Percentiles rank a stretch among this genome's conserved stretches.
phyloP scores from a whole-genome alignment of 306 rosid species.

The Malus asiatica region DNA sequence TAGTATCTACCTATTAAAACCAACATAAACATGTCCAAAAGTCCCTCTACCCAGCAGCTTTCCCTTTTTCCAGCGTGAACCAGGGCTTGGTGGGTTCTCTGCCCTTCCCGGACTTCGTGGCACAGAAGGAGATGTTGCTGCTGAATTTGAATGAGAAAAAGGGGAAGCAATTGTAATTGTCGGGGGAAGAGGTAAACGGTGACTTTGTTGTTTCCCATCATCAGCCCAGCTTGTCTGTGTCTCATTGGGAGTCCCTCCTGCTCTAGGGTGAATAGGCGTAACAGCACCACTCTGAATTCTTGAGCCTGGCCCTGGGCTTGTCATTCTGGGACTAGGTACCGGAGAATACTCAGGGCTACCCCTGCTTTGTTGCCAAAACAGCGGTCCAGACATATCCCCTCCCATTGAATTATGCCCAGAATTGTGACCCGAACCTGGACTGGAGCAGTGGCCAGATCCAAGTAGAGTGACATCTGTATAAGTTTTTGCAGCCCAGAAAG shows the following conservation, averaged over 20 bases:
- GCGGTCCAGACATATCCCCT: slow-evolving; percentile 82
- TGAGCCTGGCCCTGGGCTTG: slow-evolving; percentile 86
- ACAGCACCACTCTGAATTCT: slow-evolving; percentile 99
- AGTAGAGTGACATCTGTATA: slow-evolving; percentile 39
- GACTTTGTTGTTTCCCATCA: slow-evolving; percentile 85
- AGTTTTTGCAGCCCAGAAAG: slow-evolving; percentile 49
- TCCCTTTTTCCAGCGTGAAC: slow-evolving; percentile 97
- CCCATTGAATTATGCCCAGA: slow-evolving; percentile 99
- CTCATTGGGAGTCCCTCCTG: slow-evolving; percentile 59
- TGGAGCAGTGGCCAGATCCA: slow-evolving; percentile 95
- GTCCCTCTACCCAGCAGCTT: slow-evolving; percentile 92
- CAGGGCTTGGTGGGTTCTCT: slow-evolving; percentile 78
- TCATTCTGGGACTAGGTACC: slow-evolving; percentile 54
- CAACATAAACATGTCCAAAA: slow-evolving; percentile 95
- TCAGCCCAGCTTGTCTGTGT: slow-evolving; percentile 71
- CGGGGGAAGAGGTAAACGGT: slow-evolving; percentile 96
- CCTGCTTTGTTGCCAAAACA: slow-evolving; percentile 56
- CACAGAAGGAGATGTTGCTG: slow-evolving; percentile 94
- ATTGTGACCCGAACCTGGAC: slow-evolving; percentile 98
- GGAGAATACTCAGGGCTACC: slow-evolving; percentile 73
- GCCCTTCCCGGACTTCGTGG: slow-evolving; percentile 98
- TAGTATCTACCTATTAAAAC: slow-evolving; percentile 75
- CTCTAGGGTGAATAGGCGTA: slow-evolving; percentile 95
- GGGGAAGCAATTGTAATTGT: slow-evolving; percentile 50
- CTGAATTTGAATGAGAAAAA: slow-evolving; percentile 87